Percentiles rank a stretch among this genome's conserved stretches.
Conservation (phyloP, 495 filamentous ascomycete genomes). For the Stereocaulon alpinum region DNA sequence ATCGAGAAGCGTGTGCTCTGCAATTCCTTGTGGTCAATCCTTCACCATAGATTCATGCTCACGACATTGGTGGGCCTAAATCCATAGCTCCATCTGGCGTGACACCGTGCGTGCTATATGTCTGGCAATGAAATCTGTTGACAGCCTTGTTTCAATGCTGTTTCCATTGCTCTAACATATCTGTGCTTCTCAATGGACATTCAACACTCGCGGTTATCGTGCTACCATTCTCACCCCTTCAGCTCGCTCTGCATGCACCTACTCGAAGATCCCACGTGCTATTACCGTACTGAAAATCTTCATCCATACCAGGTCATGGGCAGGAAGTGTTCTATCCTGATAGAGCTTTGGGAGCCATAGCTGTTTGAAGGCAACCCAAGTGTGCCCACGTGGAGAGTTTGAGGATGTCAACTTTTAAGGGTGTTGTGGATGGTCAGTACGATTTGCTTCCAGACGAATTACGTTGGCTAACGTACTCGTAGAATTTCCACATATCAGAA, state of each 20-base stretch:
- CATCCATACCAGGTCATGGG: no score
- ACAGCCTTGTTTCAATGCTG: neutral
- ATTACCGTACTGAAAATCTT: no score
- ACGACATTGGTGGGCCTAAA: neutral
- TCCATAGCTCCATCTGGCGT: neutral
- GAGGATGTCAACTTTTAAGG: constrained; percentile 73
- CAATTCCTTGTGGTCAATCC: no score
- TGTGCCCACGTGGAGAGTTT: neutral
- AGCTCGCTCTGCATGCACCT: no score
- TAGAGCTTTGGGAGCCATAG: neutral
- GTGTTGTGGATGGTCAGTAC: constrained; percentile 47
- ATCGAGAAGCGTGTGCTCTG: no score
- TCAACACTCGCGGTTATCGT: neutral
- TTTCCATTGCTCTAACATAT: no score
- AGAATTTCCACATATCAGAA: constrained; percentile 64
- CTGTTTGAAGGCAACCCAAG: neutral
- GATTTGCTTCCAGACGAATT: constrained; percentile 10
- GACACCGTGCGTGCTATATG: neutral
- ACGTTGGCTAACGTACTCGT: constrained; percentile 13
- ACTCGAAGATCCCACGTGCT: no score
- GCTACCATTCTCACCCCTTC: neutral
- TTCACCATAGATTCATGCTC: neutral
- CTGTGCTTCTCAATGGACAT: neutral
- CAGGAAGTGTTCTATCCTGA: neutral
- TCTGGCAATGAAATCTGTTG: neutral